Conservation (phyloP, 768 basidiomycete genomes). For the Coprinopsis marcescibilis region DNA sequence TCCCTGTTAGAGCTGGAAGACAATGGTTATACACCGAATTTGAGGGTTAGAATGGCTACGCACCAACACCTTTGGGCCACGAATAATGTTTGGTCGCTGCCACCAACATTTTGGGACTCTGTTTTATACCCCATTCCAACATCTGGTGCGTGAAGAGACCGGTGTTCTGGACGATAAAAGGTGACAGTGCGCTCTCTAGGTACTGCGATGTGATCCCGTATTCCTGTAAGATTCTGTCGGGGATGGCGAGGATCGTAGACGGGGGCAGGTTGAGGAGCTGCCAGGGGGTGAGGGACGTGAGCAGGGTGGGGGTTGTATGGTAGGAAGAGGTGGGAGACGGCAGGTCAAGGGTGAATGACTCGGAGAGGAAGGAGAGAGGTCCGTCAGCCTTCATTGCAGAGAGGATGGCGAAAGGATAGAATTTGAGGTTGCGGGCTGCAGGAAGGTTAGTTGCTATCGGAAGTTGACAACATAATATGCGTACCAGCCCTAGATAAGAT, state of each 20-base stretch:
- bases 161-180: conserved; percentile 30
- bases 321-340: conserved; percentile 21
- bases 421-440: conserved; percentile 42
- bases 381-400: conserved; percentile 24
- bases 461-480: background rate
- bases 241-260: conserved; percentile 28
- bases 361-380: conserved; percentile 26
- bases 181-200: conserved; percentile 23
- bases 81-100: conserved; percentile 35
- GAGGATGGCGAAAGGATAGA: conserved; percentile 35
- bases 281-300: conserved; percentile 25
- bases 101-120: conserved; percentile 21
- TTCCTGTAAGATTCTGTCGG: conserved; percentile 24
- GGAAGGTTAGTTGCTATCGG: background rate
- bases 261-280: conserved; percentile 37
- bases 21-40: conserved; percentile 1
- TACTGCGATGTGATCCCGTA: conserved; percentile 29
- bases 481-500: conserved; percentile 7
- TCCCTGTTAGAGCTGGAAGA: conserved; percentile 32
- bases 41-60: conserved; percentile 6
- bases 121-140: conserved; percentile 17
- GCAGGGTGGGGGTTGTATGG: background rate
- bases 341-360: conserved; percentile 21
- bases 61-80: conserved; percentile 43
- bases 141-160: conserved; percentile 29